phyloP scores from a whole-genome alignment of 176 grass and related monocot species.

The maize (Zea mays) region Zm-B73-REFERENCE-NAM-5.0 NC_050096.1:274409001-274409500 shows the following conservation, averaged over 20 bases:
- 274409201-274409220: not conserved
- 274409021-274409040: conserved; percentile 35
- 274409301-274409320: too few species aligned
- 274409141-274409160: conserved; percentile 21
- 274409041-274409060: not conserved
- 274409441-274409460: too few species aligned
- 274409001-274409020: conserved; percentile 44
- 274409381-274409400: too few species aligned
- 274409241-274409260: not conserved
- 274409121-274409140: not conserved
- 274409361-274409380: too few species aligned
- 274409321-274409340: too few species aligned
- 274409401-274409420: too few species aligned
- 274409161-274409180: not conserved
- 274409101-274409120: conserved; percentile 6
- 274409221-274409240: not conserved
- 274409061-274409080: not conserved
- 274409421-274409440: too few species aligned
- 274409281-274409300: not conserved
- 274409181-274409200: too few species aligned
- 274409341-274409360: too few species aligned
- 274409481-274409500: too few species aligned
- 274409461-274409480: too few species aligned
- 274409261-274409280: too few species aligned
- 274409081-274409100: conserved; percentile 25